Evolutionary conservation across 768 basidiomycete genomes (phyloP), one percentile per base, ranked within the genome.

Genomic region (Phaffia australis): DNA sequence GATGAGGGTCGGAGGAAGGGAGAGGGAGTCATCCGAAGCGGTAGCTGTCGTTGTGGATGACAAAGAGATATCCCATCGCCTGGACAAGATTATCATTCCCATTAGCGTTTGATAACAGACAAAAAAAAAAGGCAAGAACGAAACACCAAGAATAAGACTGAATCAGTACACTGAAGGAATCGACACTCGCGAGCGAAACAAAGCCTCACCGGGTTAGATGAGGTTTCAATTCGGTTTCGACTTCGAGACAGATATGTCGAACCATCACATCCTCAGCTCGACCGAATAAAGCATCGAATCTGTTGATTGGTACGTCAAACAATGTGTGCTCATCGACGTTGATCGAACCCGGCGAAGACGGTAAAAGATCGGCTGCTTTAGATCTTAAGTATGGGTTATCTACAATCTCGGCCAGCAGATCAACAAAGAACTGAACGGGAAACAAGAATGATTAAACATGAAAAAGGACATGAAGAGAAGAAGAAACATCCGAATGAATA

Each of bases 201-300:
- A 81, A 76, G 75, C 52, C 79, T 63, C 78, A 79, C 74, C 82
- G 79, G 16, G 78, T 77, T 66, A 91, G 82, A 76, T 97, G 89
- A 1, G 81, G 75, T 73, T 85, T 88, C 50, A 95, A 78, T 29
- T 83, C 82, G 15, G 77, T 77, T 75, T 93, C 87, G 56, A 94
- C 84, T 75, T 99, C 95, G 3, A 82, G 81, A 60, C 83, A 87
- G 19, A 92, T 80, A 71, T 89, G 87, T 70, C 87, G 85, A 19
- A 89, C 83, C 47, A 92, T 81, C 83, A 97, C 87, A 60, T 88
- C 87, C 73, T 95, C 89, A 4, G 89, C 84, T n/a, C 91, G 82
- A 11, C 76, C 78, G 1, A 80, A 79, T 29, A 90, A 76, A 15
- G 78, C 79, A 25, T 77, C 77, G 71, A 89, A 97, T 70, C 81